Evolutionary conservation across 1,284 basidiomycete genomes (phyloP), one percentile per base, ranked within the genome.

Genomic region (Pseudozyma hubeiensis): DNA sequence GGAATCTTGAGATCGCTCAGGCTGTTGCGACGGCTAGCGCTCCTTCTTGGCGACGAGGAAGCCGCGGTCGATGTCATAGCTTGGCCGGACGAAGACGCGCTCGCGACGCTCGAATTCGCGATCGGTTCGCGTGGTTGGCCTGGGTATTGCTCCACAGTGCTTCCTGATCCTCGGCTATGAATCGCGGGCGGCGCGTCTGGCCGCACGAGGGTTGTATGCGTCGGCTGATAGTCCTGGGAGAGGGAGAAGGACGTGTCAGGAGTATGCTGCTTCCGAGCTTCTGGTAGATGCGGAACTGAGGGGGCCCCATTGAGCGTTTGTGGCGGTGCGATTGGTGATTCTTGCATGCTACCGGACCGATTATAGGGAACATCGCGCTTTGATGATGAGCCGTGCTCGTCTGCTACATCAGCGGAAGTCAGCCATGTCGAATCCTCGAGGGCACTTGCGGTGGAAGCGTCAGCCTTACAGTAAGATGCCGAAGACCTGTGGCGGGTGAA

Each of bases 1-100:
- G 78, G 78, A 14, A 80, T 80, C 57, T 67, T 76, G 33, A 80
- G 66, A 57, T 80, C 78, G 49, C 77, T 59, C 13, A 78, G 61
- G 44, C 74, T 77, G 60, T 78, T 78, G 30, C 77, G 62, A 7
- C 77, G 53, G 16, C 55, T 34, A 10, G 57, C 44, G 29, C 45
- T 47, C 24, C 54, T 56, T 17, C 53, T 44, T 0, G 58, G 40
- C 14, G 64, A 53, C 5, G 46, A 10, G 14, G 54, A 40, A 2
- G 52, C 31, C 5, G 19, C 43, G n/a, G 52, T 16, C 16, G 52
- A 35, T 9, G 61, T 33, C n/a, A 47, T 9, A 4, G 45, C 14
- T 33, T 44, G 30, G 43, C 24, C 49, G 1, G 53, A 16, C 17
- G 57, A 37, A 6, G 63, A 40, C 16, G 53, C 14, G 11, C 48